A percentile compares a stretch with the other conserved stretches of the same genome.
phyloP scores from a whole-genome alignment of 306 rosid species.

The Lathyrus oleraceus region DNA sequence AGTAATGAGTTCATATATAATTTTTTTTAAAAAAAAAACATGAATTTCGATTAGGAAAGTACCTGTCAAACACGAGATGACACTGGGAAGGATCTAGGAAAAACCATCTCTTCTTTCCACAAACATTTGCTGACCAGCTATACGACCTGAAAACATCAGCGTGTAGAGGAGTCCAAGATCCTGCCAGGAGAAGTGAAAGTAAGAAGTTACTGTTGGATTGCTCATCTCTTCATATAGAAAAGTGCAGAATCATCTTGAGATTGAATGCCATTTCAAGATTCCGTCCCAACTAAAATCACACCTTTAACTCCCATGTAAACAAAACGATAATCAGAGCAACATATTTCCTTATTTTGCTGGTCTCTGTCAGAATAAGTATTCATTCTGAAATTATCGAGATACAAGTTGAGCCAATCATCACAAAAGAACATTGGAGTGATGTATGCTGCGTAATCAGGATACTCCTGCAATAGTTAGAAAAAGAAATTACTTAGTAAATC shows the following conservation, averaged over 20 bases:
- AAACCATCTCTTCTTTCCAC: constrained; percentile 91
- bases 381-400: constrained; percentile 77
- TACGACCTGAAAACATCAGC: constrained; percentile 97
- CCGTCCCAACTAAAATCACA: constrained; percentile 34
- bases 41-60: constrained; percentile 26
- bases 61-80: constrained; percentile 87
- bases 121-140: constrained; percentile 94
- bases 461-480: constrained; percentile 60
- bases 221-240: constrained; percentile 29
- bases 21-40: neutral
- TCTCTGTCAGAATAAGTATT: constrained; percentile 56
- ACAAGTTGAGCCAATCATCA: constrained; percentile 94
- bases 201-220: constrained; percentile 24
- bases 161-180: constrained; percentile 97
- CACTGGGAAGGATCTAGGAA: constrained; percentile 78
- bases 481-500: constrained; percentile 37
- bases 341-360: constrained; percentile 62
- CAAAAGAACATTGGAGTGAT: constrained; percentile 69
- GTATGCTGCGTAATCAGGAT: constrained; percentile 78
- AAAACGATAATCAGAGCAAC: constrained; percentile 95
- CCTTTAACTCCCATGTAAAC: constrained; percentile 94
- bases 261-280: constrained; percentile 6
- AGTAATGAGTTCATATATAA: constrained; percentile 1
- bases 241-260: constrained; percentile 1
- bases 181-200: constrained; percentile 51